Conservation (phyloP, 163 green algal genomes). For the Trebouxia gelatinosa region DNA sequence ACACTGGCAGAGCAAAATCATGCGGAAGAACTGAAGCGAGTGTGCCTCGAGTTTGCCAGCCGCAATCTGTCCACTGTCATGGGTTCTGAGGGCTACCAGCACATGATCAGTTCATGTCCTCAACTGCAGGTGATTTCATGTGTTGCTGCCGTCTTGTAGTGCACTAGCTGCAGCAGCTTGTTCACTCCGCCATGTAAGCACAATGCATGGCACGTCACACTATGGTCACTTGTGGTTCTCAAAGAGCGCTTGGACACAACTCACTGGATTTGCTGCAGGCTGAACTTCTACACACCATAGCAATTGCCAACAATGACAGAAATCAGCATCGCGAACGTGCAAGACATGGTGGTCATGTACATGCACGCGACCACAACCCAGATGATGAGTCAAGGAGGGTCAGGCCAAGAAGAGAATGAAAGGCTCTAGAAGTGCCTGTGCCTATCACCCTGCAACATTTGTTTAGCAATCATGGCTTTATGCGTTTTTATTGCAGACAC, state of each 20-base stretch:
- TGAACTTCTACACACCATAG: slow-evolving; percentile 39
- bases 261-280: slow-evolving; percentile 27
- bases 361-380: slow-evolving; percentile 12
- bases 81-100: slow-evolving; percentile 82
- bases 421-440: background rate
- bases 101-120: slow-evolving; percentile 72
- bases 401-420: slow-evolving; percentile 5
- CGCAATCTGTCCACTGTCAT: slow-evolving; percentile 86
- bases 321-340: slow-evolving; percentile 19
- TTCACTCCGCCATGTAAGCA: background rate
- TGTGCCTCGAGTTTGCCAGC: slow-evolving; percentile 92
- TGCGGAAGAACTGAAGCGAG: slow-evolving; percentile 84
- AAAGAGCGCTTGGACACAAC: background rate
- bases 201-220: background rate
- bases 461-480: too few species aligned
- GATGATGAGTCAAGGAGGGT: slow-evolving; percentile 24
- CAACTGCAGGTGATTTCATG: slow-evolving; percentile 56
- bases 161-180: background rate
- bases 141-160: background rate
- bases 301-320: slow-evolving; percentile 21
- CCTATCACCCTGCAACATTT: too few species aligned
- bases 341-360: background rate
- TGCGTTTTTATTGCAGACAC: background rate
- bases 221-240: background rate
- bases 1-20: slow-evolving; percentile 96